Base-by-base conservation (phyloP, 768 basidiomycete species). In the Inosperma sp. region DNA sequence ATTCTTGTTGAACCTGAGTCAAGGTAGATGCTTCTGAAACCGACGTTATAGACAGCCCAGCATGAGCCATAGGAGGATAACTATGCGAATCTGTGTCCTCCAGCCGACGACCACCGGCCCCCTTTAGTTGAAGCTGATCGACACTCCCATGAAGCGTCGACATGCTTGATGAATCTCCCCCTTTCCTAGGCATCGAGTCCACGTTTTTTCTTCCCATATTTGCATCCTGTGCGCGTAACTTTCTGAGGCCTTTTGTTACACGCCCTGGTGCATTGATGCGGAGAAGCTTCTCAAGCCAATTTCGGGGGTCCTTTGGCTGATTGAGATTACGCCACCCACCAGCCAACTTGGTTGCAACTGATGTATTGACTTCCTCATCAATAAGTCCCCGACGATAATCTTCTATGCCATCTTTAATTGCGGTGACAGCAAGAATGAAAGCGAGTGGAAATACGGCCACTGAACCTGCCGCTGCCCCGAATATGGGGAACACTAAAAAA, bases 291-390 rank as follows among this genome's bases (percentile, higher is more conserved):
- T 95, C 81, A 51, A 84, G 73, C 81, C 84, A 91, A 0, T 78
- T 69, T 6, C 93, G 81, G 0, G 86, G 75, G 65, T 95, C 93
- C 4, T 66, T 72, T 0, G 86, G 88, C 52, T 86, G 84, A 61
- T 98, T 99, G 19, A 93, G 82, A 65, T 99, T 98, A 49, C 76
- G 77, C 91, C 92, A 96, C 31, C 71, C 70, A 35, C 87, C 80
- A 5, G 83, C 84, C 9, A 99, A 80, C 56, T 90, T 90, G 1
- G 93, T 97, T 10, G 88, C 84, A 3, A 94, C 90, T 0, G 89
- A 93, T 47, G 84, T 96, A 72, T 99, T 99, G 57, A 97, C 94
- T 61, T 93, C 84, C 54, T 96, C 88, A 65, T 99, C 95, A 33
- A 94, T 76, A 7, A 68, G 59, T 8, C 86, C 87, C 44, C 95